Percentiles rank a stretch among this genome's conserved stretches.
Evolutionary conservation across 1,284 basidiomycete species (phyloP).

Genomic region (Pascua sp.): DNA sequence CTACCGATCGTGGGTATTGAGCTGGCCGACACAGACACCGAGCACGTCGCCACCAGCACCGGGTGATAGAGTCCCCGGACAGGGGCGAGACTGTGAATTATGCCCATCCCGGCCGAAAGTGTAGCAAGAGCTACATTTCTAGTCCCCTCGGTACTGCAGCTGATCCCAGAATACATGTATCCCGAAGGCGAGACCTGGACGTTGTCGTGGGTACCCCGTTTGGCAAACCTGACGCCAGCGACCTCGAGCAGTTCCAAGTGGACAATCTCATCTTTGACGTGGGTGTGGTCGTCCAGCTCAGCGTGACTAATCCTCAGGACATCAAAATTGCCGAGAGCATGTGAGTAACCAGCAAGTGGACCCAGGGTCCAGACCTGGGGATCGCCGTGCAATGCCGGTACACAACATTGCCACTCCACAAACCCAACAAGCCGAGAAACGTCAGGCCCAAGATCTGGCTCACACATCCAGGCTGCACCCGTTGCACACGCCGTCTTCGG

Average conservation of each 20-base stretch:
- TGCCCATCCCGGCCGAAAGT: no score
- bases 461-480: conserved; percentile 9
- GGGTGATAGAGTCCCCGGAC: no score
- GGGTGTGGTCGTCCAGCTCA: background rate
- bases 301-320: conserved; percentile 6
- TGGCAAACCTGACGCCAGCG: background rate
- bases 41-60: no score
- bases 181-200: conserved; percentile 11
- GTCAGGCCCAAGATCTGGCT: background rate
- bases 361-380: background rate
- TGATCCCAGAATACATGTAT: conserved; percentile 17
- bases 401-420: background rate
- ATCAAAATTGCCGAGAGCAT: conserved; percentile 22
- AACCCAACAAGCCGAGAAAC: no score
- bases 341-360: background rate
- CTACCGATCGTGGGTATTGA: conserved; percentile 9
- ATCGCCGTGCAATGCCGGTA: background rate
- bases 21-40: no score
- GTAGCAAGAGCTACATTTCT: no score
- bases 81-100: no score
- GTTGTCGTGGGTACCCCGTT: conserved; percentile 1
- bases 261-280: conserved; percentile 20
- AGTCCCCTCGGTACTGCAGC: background rate
- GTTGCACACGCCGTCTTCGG: conserved; percentile 4
- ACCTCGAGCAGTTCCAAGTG: conserved; percentile 17